Percentiles rank a stretch among this genome's conserved stretches.
phyloP scores from a whole-genome alignment of 345 rosid genomes.

The Acer negundo region DNA sequence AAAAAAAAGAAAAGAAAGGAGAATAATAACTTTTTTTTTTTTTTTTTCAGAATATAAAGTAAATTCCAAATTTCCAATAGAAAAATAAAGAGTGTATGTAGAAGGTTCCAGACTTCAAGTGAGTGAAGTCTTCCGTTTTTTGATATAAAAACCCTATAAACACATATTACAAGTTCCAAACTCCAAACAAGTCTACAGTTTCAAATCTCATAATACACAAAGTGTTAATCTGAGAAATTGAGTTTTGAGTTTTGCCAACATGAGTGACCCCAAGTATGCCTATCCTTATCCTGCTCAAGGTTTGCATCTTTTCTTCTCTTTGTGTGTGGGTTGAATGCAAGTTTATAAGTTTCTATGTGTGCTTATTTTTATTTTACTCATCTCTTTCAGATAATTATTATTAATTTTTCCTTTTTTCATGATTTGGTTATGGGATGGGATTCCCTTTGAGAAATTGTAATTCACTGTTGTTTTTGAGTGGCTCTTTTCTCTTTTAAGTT shows the following conservation, averaged over 20 bases:
- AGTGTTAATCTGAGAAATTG: neutral
- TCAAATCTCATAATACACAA: neutral
- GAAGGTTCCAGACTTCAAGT: neutral
- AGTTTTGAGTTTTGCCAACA: neutral
- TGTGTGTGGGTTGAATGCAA: too few species aligned
- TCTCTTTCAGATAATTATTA: too few species aligned
- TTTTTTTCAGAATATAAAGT: neutral
- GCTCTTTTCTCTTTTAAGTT: too few species aligned
- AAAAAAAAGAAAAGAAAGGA: too few species aligned
- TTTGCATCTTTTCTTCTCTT: neutral
- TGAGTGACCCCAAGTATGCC: conserved; percentile 57
- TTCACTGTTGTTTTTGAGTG: too few species aligned
- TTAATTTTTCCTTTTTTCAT: too few species aligned
- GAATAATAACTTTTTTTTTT: neutral
- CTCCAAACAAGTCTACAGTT: neutral
- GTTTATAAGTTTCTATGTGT: too few species aligned
- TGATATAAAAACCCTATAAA: neutral
- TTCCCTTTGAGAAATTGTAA: too few species aligned
- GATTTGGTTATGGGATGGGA: neutral
- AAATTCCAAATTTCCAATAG: neutral
- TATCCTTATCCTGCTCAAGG: conserved; percentile 63
- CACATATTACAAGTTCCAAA: neutral
- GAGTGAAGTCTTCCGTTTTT: neutral
- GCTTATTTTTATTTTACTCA: neutral
- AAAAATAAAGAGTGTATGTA: neutral